Percentiles rank a stretch among this genome's conserved stretches.
These are phyloP conservation scores for Peronospora belbahrii DNA, from an alignment of 352 stramenopile species.

Conservation along the genomic window DNA sequence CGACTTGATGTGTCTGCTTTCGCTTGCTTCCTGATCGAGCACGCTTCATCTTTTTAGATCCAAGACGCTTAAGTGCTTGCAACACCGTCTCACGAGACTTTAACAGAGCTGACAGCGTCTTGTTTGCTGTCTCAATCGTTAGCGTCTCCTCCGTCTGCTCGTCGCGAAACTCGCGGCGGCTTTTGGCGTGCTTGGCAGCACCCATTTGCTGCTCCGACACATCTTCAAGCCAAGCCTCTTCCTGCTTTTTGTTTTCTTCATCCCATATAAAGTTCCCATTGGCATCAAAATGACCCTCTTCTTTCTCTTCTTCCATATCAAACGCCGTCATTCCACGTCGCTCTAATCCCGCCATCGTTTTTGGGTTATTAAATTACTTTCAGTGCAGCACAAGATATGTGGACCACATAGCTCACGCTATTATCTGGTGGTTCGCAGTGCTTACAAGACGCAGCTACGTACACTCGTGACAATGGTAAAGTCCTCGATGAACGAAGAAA, in stretches of 20 bases:
- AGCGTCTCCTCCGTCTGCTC: slow-evolving; percentile 47
- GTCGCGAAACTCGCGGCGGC: slow-evolving; percentile 44
- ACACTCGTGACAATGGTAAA: slow-evolving; percentile 21
- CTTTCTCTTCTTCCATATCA: slow-evolving; percentile 80
- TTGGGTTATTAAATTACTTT: not conserved
- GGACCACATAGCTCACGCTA: slow-evolving; percentile 3
- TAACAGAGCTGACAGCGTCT: slow-evolving; percentile 47
- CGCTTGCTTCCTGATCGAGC: slow-evolving; percentile 40
- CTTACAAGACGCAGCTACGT: slow-evolving; percentile 1
- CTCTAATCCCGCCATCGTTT: slow-evolving; percentile 13
- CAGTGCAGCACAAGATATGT: no score
- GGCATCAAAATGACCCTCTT: slow-evolving; percentile 80
- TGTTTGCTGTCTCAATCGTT: slow-evolving; percentile 48
- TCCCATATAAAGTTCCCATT: slow-evolving; percentile 78
- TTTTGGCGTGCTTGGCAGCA: slow-evolving; percentile 53
- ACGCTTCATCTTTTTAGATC: slow-evolving; percentile 41
- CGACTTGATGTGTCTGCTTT: slow-evolving; percentile 33
- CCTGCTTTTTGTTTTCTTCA: slow-evolving; percentile 62
- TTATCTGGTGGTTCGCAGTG: slow-evolving; percentile 13
- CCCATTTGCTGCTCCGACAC: slow-evolving; percentile 72
- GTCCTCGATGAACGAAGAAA: not conserved
- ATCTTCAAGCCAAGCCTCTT: slow-evolving; percentile 75
- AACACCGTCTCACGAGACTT: slow-evolving; percentile 68
- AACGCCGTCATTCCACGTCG: slow-evolving; percentile 61
- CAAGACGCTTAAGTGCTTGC: slow-evolving; percentile 62